phyloP scores from a whole-genome alignment of 805 yeast species.

The Candida methanosorbosa region DNA sequence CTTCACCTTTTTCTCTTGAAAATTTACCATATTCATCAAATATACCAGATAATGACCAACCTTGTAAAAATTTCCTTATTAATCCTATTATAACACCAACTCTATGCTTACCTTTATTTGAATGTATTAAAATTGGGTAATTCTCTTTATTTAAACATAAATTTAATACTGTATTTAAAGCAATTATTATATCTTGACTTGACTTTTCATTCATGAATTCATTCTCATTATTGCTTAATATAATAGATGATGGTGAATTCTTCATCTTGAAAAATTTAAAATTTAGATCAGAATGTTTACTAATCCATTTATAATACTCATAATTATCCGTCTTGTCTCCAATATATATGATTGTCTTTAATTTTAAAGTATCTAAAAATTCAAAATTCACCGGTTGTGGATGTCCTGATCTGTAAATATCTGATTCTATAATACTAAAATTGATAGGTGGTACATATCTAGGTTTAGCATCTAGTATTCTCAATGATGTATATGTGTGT shows the following conservation, averaged over 20 bases:
- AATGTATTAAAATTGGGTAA: slow-evolving; percentile 83
- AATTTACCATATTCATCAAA: slow-evolving; percentile 91
- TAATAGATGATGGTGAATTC: slow-evolving; percentile 31
- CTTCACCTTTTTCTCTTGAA: slow-evolving; percentile 90
- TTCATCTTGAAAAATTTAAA: slow-evolving; percentile 57
- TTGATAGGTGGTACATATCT: slow-evolving; percentile 81
- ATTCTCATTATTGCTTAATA: slow-evolving; percentile 36
- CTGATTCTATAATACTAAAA: slow-evolving; percentile 81
- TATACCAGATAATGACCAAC: slow-evolving; percentile 89
- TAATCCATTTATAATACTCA: slow-evolving; percentile 67
- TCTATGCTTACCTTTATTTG: slow-evolving; percentile 96
- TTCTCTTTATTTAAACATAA: slow-evolving; percentile 55
- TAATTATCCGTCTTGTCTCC: slow-evolving; percentile 66
- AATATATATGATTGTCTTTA: slow-evolving; percentile 73
- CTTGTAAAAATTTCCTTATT: slow-evolving; percentile 76
- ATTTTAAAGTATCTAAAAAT: slow-evolving; percentile 59
- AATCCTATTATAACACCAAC: slow-evolving; percentile 92
- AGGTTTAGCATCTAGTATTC: slow-evolving; percentile 21
- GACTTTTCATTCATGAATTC: slow-evolving; percentile 47
- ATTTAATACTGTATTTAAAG: slow-evolving; percentile 48
- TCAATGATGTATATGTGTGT: slow-evolving; percentile 23
- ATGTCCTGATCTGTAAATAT: slow-evolving; percentile 86
- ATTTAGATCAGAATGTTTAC: slow-evolving; percentile 8
- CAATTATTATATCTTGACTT: too few relatives aligned
- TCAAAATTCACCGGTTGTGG: slow-evolving; percentile 82